phyloP scores from a whole-genome alignment of 371 early-diverging fungal species.

The Mortierella sp. region DNA sequence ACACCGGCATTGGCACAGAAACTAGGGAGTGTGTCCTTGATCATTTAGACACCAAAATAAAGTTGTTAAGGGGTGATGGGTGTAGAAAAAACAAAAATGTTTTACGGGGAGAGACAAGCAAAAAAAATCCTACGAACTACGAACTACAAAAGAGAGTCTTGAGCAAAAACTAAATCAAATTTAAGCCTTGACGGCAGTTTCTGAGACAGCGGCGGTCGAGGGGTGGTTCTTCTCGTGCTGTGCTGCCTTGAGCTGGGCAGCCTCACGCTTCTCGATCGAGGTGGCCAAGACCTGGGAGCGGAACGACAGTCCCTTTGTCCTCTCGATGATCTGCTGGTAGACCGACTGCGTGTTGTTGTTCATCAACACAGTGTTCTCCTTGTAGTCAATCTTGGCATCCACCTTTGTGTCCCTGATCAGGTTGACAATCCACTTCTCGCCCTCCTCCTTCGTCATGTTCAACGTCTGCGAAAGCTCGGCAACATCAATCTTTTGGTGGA shows the following conservation, averaged over 20 bases:
- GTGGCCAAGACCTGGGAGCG: slow-evolving; percentile 90
- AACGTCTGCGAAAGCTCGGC: slow-evolving; percentile 85
- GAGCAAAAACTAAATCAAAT: neutral
- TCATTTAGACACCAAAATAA: neutral
- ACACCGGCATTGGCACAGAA: no score
- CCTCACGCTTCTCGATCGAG: slow-evolving; percentile 91
- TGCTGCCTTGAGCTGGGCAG: slow-evolving; percentile 50
- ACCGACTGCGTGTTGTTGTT: slow-evolving; percentile 87
- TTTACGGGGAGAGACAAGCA: neutral
- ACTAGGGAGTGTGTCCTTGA: neutral
- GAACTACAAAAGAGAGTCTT: neutral
- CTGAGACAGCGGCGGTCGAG: slow-evolving; percentile 23
- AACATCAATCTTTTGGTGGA: slow-evolving; percentile 95
- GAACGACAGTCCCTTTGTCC: slow-evolving; percentile 90
- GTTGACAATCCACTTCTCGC: slow-evolving; percentile 97
- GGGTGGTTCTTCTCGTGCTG: slow-evolving; percentile 55
- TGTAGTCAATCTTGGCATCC: slow-evolving; percentile 96
- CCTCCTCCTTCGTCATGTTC: slow-evolving; percentile 89
- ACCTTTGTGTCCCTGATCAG: slow-evolving; percentile 94
- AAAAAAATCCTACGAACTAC: neutral
- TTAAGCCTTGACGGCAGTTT: neutral
- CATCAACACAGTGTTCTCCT: slow-evolving; percentile 95
- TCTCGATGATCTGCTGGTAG: slow-evolving; percentile 95
- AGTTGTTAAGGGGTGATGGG: neutral
- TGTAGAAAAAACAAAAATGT: neutral